Evolutionary conservation across 192 early-diverging fungal genomes (phyloP).

Genomic region (Backusella sp.): DNA sequence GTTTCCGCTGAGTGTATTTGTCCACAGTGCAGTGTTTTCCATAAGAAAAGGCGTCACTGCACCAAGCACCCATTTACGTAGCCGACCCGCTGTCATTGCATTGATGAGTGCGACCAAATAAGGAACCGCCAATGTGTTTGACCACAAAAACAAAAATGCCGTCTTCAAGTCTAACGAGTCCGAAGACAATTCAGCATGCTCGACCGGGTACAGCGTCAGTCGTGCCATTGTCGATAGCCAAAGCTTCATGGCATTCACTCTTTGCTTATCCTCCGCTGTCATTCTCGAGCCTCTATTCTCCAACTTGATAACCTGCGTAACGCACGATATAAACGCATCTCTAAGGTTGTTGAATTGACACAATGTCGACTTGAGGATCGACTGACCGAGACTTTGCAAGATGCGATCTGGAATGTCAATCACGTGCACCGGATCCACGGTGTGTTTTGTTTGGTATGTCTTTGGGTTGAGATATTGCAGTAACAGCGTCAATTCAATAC

Average conservation of each 20-base stretch:
- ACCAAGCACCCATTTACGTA: background rate
- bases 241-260: constrained; percentile 19
- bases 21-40: background rate
- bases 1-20: constrained; percentile 17
- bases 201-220: constrained; percentile 17
- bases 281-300: constrained; percentile 11
- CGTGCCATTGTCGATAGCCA: constrained; percentile 29
- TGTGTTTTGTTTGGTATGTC: constrained; percentile 6
- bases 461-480: constrained; percentile 28
- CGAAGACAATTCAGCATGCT: constrained; percentile 2
- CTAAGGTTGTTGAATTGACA: background rate
- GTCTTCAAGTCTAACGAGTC: background rate
- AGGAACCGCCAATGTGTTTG: constrained; percentile 4
- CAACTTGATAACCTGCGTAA: constrained; percentile 8
- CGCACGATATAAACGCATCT: background rate
- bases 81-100: background rate
- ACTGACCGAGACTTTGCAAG: constrained; percentile 11
- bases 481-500: constrained; percentile 14
- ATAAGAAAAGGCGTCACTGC: background rate
- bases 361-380: background rate
- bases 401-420: constrained; percentile 3
- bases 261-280: background rate
- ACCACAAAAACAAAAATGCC: background rate
- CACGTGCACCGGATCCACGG: background rate
- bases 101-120: background rate